Evolutionary conservation across 441 rosid species (phyloP), one percentile per base, ranked within the genome.

Genomic region (Pelargonium myrrhifolium): DNA sequence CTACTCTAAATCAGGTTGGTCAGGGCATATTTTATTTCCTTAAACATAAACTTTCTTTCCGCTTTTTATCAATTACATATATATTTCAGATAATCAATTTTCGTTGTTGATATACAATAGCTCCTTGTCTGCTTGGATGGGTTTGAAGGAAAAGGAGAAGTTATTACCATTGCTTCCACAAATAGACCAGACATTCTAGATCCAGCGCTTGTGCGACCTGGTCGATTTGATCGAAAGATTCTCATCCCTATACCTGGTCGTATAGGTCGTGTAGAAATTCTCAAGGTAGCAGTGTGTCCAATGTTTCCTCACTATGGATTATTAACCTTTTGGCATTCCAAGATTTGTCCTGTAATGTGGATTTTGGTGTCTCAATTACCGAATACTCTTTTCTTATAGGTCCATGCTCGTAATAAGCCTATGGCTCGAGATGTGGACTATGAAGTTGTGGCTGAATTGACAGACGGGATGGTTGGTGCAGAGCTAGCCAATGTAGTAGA

Each of bases 391-490:
- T 31, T 31, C 37, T 31, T 31, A 47, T 69, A 90, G 97, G 98
- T 93, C 75, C 98, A 93, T 85, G 97, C 96, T 75, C 88, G 93
- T 43, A 90, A 86, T 78, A 93, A 93, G 79, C 92, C 98, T 17
- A 90, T 93, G 93, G 96, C 96, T 63, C 89, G 87, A 67, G 96
- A 93, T 90, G 86, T 93, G 71, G 98, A 90, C 84, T 88, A 87
- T 70, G 72, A 81, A 89, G 96, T 97, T 72, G 93, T 93, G 75
- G 96, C 97, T 72, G 81, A 93, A 72, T 83, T 88, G 86, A 88
- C 96, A 21, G 96, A 90, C 73, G 97, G 97, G 72, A 93, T 93
- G 98, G 98, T 93, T 80, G 98, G 98, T 77, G 98, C 98, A 9
- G 98, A 93, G 85, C 86, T 93, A 71, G 97, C 98, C 47, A 93